A percentile compares a stretch with the other conserved stretches of the same genome.
Evolutionary conservation across 495 filamentous ascomycete species (phyloP).

Genomic region (Poronia punctata): DNA sequence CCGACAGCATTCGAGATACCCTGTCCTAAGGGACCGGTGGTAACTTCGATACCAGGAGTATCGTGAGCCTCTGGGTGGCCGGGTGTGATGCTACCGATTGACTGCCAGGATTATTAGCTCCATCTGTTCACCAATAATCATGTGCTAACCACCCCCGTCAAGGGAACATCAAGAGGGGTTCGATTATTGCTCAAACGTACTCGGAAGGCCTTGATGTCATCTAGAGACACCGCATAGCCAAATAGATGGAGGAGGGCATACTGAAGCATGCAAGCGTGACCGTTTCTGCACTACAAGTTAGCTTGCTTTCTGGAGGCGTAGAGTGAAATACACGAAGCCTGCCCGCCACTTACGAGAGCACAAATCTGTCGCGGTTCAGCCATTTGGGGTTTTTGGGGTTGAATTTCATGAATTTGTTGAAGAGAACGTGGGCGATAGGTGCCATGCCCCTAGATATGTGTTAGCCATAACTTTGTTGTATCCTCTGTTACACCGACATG

Average conservation of each 20-base stretch:
- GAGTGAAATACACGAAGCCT: neutral
- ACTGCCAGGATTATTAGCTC: slow-evolving; percentile 35
- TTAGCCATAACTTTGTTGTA: slow-evolving; percentile 16
- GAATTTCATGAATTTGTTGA: slow-evolving; percentile 98
- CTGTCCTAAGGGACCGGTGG: slow-evolving; percentile 92
- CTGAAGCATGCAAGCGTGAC: slow-evolving; percentile 98
- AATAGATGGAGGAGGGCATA: slow-evolving; percentile 97
- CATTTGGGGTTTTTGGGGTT: slow-evolving; percentile 98
- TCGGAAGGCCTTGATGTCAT: slow-evolving; percentile 93
- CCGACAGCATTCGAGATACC: slow-evolving; percentile 93
- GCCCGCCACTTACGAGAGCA: slow-evolving; percentile 78
- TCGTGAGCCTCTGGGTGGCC: slow-evolving; percentile 97
- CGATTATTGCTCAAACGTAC: slow-evolving; percentile 46
- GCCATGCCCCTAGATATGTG: slow-evolving; percentile 70
- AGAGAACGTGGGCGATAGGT: slow-evolving; percentile 93
- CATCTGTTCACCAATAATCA: neutral
- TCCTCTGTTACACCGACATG: no score
- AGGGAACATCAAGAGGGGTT: neutral
- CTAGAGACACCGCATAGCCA: slow-evolving; percentile 77
- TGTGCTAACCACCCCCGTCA: neutral
- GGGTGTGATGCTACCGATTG: slow-evolving; percentile 87
- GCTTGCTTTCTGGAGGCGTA: slow-evolving; percentile 1
- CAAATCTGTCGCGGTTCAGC: slow-evolving; percentile 95
- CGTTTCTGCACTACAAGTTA: slow-evolving; percentile 57
- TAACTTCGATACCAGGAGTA: slow-evolving; percentile 94